phyloP scores from a whole-genome alignment of 352 stramenopile genomes.

The Elongisporangium prolatum region DNA sequence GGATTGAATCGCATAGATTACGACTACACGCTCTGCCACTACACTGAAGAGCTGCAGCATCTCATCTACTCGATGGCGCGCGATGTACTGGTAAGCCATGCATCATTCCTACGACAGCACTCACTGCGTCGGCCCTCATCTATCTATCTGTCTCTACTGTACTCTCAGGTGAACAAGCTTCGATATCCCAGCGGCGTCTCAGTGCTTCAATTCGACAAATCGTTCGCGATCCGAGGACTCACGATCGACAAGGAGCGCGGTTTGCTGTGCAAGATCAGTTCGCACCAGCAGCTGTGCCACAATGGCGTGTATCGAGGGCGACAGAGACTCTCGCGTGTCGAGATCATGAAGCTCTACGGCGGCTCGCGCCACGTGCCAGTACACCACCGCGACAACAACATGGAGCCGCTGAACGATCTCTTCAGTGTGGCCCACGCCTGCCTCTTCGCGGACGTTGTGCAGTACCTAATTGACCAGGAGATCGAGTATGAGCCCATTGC shows the following conservation, averaged over 20 bases:
- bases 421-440: conserved; percentile 93
- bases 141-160: background rate
- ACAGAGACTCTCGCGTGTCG: conserved; percentile 69
- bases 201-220: conserved; percentile 75
- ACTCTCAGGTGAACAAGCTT: conserved; percentile 48
- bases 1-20: conserved; percentile 61
- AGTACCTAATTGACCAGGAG: conserved; percentile 88
- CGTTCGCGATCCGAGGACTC: conserved; percentile 90
- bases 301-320: conserved; percentile 81
- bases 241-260: conserved; percentile 92
- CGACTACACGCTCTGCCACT: conserved; percentile 94
- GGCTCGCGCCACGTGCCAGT: conserved; percentile 86
- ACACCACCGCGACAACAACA: conserved; percentile 71
- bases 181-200: conserved; percentile 86
- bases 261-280: conserved; percentile 92
- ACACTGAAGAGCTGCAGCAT: conserved; percentile 87
- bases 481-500: conserved; percentile 90
- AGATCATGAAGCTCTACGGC: conserved; percentile 87
- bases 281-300: conserved; percentile 89
- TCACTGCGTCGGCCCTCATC: background rate
- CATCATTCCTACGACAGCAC: background rate
- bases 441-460: conserved; percentile 91
- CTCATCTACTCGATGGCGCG: conserved; percentile 93
- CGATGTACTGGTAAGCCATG: conserved; percentile 62
- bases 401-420: conserved; percentile 93